Conservation (phyloP, 371 early-diverging fungal species). For the Mucor mucedo region DNA sequence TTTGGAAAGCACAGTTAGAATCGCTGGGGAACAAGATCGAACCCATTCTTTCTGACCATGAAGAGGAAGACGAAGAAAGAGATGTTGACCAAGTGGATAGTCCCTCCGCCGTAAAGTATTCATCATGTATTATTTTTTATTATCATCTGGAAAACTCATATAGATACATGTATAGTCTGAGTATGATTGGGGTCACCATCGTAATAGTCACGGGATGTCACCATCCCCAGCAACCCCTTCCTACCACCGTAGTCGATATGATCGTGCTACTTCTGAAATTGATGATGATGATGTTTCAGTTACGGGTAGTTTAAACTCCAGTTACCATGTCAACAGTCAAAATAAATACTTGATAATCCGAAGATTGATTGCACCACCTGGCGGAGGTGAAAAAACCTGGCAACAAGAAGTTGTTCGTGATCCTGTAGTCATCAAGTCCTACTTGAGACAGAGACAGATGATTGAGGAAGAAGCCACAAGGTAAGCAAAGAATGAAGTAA, state of each 20-base stretch:
- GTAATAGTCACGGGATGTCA: slow-evolving; percentile 33
- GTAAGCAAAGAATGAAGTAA: slow-evolving; percentile 15
- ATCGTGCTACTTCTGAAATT: slow-evolving; percentile 45
- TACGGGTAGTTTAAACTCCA: slow-evolving; percentile 62
- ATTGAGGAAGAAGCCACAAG: slow-evolving; percentile 74
- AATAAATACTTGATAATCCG: slow-evolving; percentile 72
- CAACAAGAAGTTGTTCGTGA: slow-evolving; percentile 82
- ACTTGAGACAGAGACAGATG: slow-evolving; percentile 80
- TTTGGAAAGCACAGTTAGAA: slow-evolving; percentile 91
- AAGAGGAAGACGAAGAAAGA: slow-evolving; percentile 54
- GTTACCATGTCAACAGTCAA: slow-evolving; percentile 55
- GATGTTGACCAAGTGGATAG: slow-evolving; percentile 38
- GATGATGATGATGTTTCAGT: slow-evolving; percentile 65
- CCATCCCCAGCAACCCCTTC: slow-evolving; percentile 45
- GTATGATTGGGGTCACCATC: slow-evolving; percentile 40
- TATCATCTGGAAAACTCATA: no score
- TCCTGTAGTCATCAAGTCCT: slow-evolving; percentile 86
- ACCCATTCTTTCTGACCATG: slow-evolving; percentile 58
- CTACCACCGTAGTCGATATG: slow-evolving; percentile 38
- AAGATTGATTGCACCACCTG: slow-evolving; percentile 55
- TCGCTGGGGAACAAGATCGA: slow-evolving; percentile 67
- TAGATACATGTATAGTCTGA: slow-evolving; percentile 21
- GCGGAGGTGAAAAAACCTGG: slow-evolving; percentile 78
- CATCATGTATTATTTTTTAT: background rate
- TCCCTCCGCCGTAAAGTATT: slow-evolving; percentile 39